Evolutionary conservation across 2,329 filamentous ascomycete genomes (phyloP), one percentile per base, ranked within the genome.

Genomic region (Colletotrichum sp.): DNA sequence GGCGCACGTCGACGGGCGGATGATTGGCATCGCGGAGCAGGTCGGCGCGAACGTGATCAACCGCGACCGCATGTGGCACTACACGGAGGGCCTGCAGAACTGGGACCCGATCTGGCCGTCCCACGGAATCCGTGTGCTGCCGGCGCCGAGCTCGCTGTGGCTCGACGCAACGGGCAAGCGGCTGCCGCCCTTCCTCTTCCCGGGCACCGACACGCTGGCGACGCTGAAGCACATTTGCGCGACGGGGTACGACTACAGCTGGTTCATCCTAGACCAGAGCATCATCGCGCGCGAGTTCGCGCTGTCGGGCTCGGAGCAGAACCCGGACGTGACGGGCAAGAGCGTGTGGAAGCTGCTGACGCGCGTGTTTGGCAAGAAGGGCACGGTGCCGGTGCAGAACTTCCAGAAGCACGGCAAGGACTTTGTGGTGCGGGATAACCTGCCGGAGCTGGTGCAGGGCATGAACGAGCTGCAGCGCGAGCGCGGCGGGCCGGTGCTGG

Each of bases 1-100:
- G 0, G 90, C 90, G 0, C 90, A 93, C 77, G 91, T 93, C n/a
- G 91, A 93, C 77, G 91, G 91, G 3, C 88, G 90, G 68, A 92
- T 92, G 90, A 88, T 93, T 60, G 88, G 84, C 44, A 92, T 93
- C 67, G 82, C 90, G 3, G 87, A 91, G 80, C 69, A 79, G 1
- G 86, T 85, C 2, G 91, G 91, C 10, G 91, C 89, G 2, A 84
- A 87, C 73, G 80, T 92, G 75, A 86, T 93, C 84, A 93, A 93
- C 82, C 86, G 88, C 65, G 91, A 93, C 79, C 85, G 91, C 59
- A 92, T 93, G 91, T 93, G 91, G 91, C 91, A 93, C 81, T 93
- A 93, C 80, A 92, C 90, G 13, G 91, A 93, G 79, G 91, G 91
- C 1, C 81, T 93, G 13, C 85, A 87, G 69, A 92, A 93, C 80